Base-by-base conservation (phyloP, 2,329 filamentous ascomycete species). In the Penicillium sp. region DNA sequence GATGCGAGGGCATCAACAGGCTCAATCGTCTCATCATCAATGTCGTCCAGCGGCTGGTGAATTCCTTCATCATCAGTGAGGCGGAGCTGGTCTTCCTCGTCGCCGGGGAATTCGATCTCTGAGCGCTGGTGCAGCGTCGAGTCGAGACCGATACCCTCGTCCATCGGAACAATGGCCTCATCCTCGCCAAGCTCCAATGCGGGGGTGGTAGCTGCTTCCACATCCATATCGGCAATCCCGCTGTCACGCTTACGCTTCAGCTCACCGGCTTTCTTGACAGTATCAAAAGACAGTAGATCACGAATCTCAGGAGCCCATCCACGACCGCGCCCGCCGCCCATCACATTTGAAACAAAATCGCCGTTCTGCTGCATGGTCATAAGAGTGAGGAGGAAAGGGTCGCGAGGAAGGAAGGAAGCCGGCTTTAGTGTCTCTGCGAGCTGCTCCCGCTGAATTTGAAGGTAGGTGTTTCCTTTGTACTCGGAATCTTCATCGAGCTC, bases 201-300 rank as follows among this genome's bases (percentile, higher is more conserved):
- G 62, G 58, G 92, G 86, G 52, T 87, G 89, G 78, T 92, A 30
- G 83, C 84, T 35, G 86, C 87, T 55, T 86, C 85, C 50, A 90
- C 88, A 65, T 90, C 91, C 66, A 95, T 85, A 71, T 94, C 92
- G 49, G 90, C 91, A 66, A 95, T 87, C 26, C 91, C 93, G 70
- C 90, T 93, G 72, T 97, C 93, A 48, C 95, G 89, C 84, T 99
- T 99, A 62, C 95, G 88, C 85, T 98, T 99, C 59, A 94, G 85
- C 64, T 96, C 92, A 61, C 88, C 90, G 47, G 89, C 85, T 61
- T 88, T 88, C 64, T 89, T 89, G 17, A 96, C 85, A 15, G 91
- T 85, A 67, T 96, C 92, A 47, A 97, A 83, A 1, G 93, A 96
- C n/a, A 98, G 82, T 70, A 99, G 88, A n/a, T 91, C 92, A 63